These are phyloP conservation scores for Singerocomus inundabilis DNA, from an alignment of 1,284 basidiomycete genomes.

Conservation along the genomic window DNA sequence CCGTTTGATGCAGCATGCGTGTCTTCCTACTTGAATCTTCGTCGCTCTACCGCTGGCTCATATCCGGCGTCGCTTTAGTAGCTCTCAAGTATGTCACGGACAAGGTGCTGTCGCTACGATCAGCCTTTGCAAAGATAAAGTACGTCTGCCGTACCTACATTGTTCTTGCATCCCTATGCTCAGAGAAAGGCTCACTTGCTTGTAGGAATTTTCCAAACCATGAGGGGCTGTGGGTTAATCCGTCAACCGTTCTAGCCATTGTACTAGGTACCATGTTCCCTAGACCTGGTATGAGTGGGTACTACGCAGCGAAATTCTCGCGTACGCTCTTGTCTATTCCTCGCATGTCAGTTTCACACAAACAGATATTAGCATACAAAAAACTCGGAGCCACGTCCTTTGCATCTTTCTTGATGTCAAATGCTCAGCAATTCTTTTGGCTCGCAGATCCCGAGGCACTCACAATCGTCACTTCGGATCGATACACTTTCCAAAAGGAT, in stretches of 20 bases:
- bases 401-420: conserved; percentile 33
- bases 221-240: conserved; percentile 31
- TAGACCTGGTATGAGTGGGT: conserved; percentile 32
- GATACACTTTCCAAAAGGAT: conserved; percentile 39
- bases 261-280: conserved; percentile 36
- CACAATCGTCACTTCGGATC: conserved; percentile 34
- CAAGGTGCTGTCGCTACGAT: conserved; percentile 12
- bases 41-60: conserved; percentile 13
- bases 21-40: not conserved
- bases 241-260: conserved; percentile 29
- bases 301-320: conserved; percentile 34
- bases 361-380: conserved; percentile 32
- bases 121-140: conserved; percentile 25
- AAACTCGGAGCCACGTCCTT: conserved; percentile 38
- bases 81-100: conserved; percentile 9
- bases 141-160: conserved; percentile 4
- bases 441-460: conserved; percentile 43
- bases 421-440: conserved; percentile 36
- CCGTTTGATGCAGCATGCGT: conserved; percentile 19
- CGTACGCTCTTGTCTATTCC: conserved; percentile 24
- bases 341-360: not conserved
- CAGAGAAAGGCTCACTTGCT: not conserved
- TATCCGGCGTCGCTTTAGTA: conserved; percentile 7
- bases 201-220: conserved; percentile 26
- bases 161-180: not conserved